Conservation (phyloP, 2,329 filamentous ascomycete species). For the Fusarium haematococcum region DNA sequence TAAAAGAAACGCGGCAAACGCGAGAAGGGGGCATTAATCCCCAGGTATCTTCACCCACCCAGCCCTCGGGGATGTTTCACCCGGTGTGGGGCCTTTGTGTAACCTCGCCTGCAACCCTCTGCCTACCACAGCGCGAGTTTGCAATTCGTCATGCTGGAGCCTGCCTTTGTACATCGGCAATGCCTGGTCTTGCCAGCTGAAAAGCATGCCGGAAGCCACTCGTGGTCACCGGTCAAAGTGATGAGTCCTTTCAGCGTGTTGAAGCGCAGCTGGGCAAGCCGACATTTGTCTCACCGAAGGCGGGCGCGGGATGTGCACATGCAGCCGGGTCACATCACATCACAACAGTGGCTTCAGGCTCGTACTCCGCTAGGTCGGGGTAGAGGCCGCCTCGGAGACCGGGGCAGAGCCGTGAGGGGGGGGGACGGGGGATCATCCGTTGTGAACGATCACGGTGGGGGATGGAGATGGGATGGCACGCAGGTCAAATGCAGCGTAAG, state of each 20-base stretch:
- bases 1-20: background rate
- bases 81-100: background rate
- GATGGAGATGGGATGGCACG: background rate
- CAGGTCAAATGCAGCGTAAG: background rate
- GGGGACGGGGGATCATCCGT: background rate
- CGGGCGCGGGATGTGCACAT: background rate
- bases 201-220: background rate
- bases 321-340: background rate
- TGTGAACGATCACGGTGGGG: background rate
- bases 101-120: background rate
- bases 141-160: background rate
- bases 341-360: background rate
- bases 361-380: background rate
- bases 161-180: background rate
- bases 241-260: background rate
- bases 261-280: background rate
- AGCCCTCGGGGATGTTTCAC: background rate
- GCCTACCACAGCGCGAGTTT: background rate
- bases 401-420: background rate
- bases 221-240: background rate
- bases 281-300: background rate
- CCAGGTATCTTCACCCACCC: background rate
- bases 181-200: background rate
- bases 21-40: background rate
- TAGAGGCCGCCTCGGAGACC: background rate